Evolutionary conservation across 345 rosid species (phyloP).

Genomic region (Nasturtium officinale): DNA sequence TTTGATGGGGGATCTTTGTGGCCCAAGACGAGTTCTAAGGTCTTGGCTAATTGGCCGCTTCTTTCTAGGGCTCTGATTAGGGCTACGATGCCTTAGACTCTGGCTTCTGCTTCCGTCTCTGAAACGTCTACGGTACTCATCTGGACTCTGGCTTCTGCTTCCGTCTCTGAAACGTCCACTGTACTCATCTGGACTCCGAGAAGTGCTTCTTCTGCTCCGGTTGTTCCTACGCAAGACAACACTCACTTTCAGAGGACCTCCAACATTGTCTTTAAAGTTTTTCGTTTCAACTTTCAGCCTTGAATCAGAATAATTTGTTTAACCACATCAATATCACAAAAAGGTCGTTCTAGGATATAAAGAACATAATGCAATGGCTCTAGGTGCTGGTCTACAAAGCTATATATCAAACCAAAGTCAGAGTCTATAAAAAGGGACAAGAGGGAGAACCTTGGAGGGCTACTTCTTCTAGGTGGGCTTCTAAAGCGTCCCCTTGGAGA

Average conservation of each 20-base stretch:
- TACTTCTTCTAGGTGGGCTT: slow-evolving; percentile 76
- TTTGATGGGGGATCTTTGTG: slow-evolving; percentile 47
- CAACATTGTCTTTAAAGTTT: not conserved
- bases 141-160: slow-evolving; percentile 65
- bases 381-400: slow-evolving; percentile 20
- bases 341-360: not conserved
- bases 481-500: slow-evolving; percentile 58
- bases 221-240: slow-evolving; percentile 48
- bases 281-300: slow-evolving; percentile 7
- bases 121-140: slow-evolving; percentile 49
- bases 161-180: slow-evolving; percentile 54
- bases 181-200: slow-evolving; percentile 63
- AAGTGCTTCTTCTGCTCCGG: slow-evolving; percentile 58
- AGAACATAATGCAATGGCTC: not conserved
- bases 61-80: slow-evolving; percentile 63
- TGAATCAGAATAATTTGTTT: not conserved
- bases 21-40: slow-evolving; percentile 76
- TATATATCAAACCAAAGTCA: not conserved
- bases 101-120: slow-evolving; percentile 57
- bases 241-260: slow-evolving; percentile 2
- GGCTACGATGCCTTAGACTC: slow-evolving; percentile 55
- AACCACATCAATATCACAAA: not conserved
- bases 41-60: slow-evolving; percentile 64
- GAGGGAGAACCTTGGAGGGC: slow-evolving; percentile 76
- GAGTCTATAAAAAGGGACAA: not conserved